Base-by-base conservation (phyloP, 1,139 yeast species). In the Sugiyamaella neomexicana region DNA sequence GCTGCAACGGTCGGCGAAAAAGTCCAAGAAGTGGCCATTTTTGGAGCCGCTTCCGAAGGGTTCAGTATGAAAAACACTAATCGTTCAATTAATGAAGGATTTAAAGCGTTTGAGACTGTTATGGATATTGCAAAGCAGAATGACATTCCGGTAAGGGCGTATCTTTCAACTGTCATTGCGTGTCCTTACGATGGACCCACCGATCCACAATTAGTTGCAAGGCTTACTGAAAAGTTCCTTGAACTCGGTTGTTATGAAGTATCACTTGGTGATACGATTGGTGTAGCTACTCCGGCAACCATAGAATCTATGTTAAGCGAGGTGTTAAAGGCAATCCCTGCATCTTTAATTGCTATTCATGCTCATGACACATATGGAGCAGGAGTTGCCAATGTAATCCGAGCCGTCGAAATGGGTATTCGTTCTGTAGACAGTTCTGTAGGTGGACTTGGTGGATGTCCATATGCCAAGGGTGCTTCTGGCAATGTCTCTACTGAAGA, bases 331-430 rank as follows among this genome's bases (percentile, higher is more conserved):
- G 59, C 56, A 5, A 65, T 65, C 8, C 68, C 71, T 1, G 63
- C 64, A 0, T 60, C 61, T 2, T 58, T 58, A 48, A 58, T 70
- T 2, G 74, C 74, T 1, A 68, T 68, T n/a, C 74, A 70, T 53
- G 73, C 72, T 12, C 74, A 70, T 53, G 72, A 70, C 53, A 70
- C 74, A 1, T 69, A 69, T 43, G 74, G 74, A 16, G 72, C 69
- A 55, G 74, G 72, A 8, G 72, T 70, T 2, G 70, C 72, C 38
- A 70, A 70, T 53, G 71, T 68, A 10, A 48, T 69, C 39, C 58
- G 61, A 50, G 72, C 74, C 0, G 66, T 70, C 13, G 67, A 66
- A 13, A 61, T 67, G 68, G 74, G 74, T 2, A 54, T 70, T 29
- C 56, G 72, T 20, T 64, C 63, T 5, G 69, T 70, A 8, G 74